Percentiles rank a stretch among this genome's conserved stretches.
phyloP scores from a whole-genome alignment of 352 stramenopile species.

The Porosira glacialis region DNA sequence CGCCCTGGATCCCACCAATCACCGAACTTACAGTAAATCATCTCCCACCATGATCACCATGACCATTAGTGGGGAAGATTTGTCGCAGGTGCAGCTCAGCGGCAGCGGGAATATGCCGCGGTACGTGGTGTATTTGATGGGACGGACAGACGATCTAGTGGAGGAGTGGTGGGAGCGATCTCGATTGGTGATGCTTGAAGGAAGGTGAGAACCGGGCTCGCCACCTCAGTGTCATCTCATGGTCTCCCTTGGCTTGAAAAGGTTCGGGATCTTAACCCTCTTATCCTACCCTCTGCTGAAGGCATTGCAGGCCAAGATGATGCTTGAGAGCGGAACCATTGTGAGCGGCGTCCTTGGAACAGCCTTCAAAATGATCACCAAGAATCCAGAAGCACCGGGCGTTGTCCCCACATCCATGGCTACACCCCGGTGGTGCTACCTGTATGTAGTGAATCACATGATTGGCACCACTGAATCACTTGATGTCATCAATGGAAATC shows the following conservation, averaged over 20 bases:
- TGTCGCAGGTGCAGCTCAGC: constrained; percentile 31
- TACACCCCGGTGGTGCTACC: too few relatives aligned
- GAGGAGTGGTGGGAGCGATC: constrained; percentile 79
- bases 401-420: too few relatives aligned
- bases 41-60: constrained; percentile 44
- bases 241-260: constrained; percentile 84
- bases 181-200: constrained; percentile 79
- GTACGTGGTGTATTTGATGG: constrained; percentile 82
- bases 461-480: too few relatives aligned
- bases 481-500: too few relatives aligned
- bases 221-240: constrained; percentile 76
- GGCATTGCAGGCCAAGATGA: constrained; percentile 55
- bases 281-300: constrained; percentile 43
- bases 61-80: constrained; percentile 52
- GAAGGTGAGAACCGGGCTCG: constrained; percentile 72
- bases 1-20: constrained; percentile 51
- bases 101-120: constrained; percentile 56
- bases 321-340: constrained; percentile 37
- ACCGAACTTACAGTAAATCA: constrained; percentile 65
- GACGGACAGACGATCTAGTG: constrained; percentile 60
- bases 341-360: too few relatives aligned
- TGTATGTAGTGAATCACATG: too few relatives aligned
- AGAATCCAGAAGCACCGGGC: too few relatives aligned
- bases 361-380: too few relatives aligned
- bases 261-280: constrained; percentile 83